Base-by-base conservation (phyloP, 139 green algal genomes). In the Coelastrella sp. region DNA sequence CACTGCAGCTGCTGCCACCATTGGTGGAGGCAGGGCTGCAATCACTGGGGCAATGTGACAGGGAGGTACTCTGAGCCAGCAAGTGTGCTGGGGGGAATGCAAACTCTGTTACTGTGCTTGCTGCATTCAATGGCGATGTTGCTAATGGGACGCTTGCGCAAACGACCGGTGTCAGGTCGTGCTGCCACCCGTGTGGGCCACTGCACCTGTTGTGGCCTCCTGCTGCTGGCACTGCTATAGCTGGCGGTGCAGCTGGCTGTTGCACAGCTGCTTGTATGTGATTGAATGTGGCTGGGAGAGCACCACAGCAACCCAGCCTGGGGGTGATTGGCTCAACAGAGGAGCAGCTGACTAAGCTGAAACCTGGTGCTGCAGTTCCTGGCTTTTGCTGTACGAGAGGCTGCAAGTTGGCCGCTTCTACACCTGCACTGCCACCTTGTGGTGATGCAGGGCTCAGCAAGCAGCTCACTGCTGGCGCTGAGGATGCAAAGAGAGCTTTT, bases 391-490 rank as follows among this genome's bases (percentile, higher is more conserved):
- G 35, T 49, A 49, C 3, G 35, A 49, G 35, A 49, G 35, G 35
- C 35, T 49, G 35, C 35, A 49, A 49, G 35, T 49, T 49, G 35
- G 35, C 35, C 3, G 35, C 35, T 49, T 49, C 35, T 49, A 49
- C 3, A 49, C 35, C 35, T 49, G 25, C 59, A 76, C 61, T 63
- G 27, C 63, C 56, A 12, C 25, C 15, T 25, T 25, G n/a, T 76
- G 82, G 7, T 49, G 82, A 14, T 17, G 82, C 19, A 9, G 60
- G 27, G 82, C 25, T 68, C 12, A 88, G 49, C 61, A 88, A 72
- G 84, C 84, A 88, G 68, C 68, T 81, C 0, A 75, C 27, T 56
- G 84, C 84, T 19, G 84, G 84, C 3, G 84, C 84, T 57, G 84
- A 88, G 19, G 65, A 57, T 4, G 84, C 84, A 81, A 57, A 88